phyloP scores from a whole-genome alignment of 2,329 filamentous ascomycete species.

The Talaromyces atroroseus region DNA sequence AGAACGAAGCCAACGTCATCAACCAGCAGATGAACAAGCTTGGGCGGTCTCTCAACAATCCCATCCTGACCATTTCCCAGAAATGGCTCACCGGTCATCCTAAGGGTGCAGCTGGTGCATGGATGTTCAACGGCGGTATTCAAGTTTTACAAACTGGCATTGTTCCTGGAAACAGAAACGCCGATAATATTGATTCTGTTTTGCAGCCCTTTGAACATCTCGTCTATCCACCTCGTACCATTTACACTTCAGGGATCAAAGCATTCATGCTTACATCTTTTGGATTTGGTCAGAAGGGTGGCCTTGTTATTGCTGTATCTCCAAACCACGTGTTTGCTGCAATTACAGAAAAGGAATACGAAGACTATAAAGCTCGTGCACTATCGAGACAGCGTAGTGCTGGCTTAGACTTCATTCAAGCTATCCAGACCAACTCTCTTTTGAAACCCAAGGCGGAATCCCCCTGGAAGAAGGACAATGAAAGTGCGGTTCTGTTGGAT shows the following conservation, averaged over 20 bases:
- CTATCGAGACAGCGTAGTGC: neutral
- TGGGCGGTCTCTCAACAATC: conserved; percentile 92
- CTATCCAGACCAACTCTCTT: neutral
- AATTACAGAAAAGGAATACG: neutral
- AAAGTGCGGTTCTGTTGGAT: neutral
- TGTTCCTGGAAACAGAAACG: conserved; percentile 94
- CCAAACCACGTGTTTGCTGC: conserved; percentile 92
- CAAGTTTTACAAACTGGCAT: conserved; percentile 91
- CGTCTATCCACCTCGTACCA: conserved; percentile 87
- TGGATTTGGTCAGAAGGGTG: conserved; percentile 97
- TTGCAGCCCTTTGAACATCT: conserved; percentile 99
- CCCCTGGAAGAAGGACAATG: neutral
- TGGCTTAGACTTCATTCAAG: neutral
- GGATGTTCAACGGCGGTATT: conserved; percentile 98
- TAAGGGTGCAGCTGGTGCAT: conserved; percentile 97
- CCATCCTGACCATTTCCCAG: conserved; percentile 94
- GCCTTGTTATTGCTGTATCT: conserved; percentile 93
- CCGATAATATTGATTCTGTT: conserved; percentile 90
- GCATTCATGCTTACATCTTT: conserved; percentile 98
- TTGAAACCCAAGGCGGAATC: neutral
- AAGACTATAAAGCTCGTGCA: neutral
- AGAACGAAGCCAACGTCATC: conserved; percentile 98
- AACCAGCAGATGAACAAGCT: conserved; percentile 94
- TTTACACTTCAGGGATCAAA: conserved; percentile 97
- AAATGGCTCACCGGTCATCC: conserved; percentile 98